Evolutionary conservation across 176 grass and related monocot species (phyloP).

Genomic region (Thinopyrum elongatum): DNA sequence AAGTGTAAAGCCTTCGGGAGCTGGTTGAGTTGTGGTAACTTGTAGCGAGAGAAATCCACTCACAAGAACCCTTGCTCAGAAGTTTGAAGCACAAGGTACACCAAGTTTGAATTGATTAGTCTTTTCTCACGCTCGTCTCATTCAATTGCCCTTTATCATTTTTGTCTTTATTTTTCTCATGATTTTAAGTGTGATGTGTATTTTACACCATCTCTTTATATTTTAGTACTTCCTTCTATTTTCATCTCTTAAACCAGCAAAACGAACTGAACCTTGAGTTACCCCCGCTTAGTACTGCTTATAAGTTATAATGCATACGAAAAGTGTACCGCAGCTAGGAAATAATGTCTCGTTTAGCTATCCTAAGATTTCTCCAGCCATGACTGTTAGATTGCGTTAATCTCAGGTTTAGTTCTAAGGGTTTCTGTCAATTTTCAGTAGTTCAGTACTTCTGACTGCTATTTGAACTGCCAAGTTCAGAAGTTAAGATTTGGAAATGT

Average conservation of each 20-base stretch:
- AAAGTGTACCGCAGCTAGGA: background rate
- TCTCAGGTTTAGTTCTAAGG: no score
- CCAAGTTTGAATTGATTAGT: background rate
- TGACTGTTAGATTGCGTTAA: background rate
- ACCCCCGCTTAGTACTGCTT: background rate
- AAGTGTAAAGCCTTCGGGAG: conserved; percentile 33
- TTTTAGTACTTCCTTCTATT: background rate
- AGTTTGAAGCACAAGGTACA: conserved; percentile 19
- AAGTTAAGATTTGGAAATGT: background rate
- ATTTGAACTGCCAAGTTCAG: background rate
- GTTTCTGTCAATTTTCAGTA: no score
- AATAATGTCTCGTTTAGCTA: conserved; percentile 8
- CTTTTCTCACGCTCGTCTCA: background rate
- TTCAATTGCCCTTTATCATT: background rate
- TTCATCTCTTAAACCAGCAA: background rate
- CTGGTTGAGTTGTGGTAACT: conserved; percentile 25
- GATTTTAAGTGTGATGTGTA: background rate
- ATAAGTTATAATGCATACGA: background rate
- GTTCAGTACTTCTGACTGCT: background rate
- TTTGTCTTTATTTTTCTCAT: background rate
- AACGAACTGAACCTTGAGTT: conserved; percentile 8
- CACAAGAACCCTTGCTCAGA: background rate
- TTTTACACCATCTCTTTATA: background rate
- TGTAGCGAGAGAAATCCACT: conserved; percentile 10
- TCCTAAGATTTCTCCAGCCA: background rate